A percentile compares a stretch with the other conserved stretches of the same genome.
Evolutionary conservation across 768 basidiomycete genomes (phyloP).

Genomic region (Termitomyces sp.): DNA sequence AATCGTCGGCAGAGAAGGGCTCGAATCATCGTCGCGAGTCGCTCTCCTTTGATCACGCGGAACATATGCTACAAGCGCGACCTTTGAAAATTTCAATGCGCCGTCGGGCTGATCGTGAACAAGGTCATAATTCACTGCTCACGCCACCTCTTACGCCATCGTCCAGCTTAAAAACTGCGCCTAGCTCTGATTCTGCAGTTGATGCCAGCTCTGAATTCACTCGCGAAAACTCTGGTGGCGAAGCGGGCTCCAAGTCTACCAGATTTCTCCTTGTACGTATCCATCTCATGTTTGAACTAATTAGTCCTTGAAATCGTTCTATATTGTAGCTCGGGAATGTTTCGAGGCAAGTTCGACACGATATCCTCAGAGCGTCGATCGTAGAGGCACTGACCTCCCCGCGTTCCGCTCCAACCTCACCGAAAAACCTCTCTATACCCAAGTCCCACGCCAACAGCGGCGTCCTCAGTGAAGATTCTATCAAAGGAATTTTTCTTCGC

Average conservation of each 20-base stretch:
- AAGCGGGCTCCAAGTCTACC: slow-evolving; percentile 27
- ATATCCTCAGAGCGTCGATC: slow-evolving; percentile 24
- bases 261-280: slow-evolving; percentile 32
- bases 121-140: slow-evolving; percentile 36
- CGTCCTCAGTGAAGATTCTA: slow-evolving; percentile 20
- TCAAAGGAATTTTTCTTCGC: slow-evolving; percentile 57
- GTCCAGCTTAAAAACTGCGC: slow-evolving; percentile 41
- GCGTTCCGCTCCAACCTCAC: not conserved
- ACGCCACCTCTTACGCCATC: slow-evolving; percentile 74
- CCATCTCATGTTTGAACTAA: not conserved
- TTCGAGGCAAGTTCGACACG: slow-evolving; percentile 23
- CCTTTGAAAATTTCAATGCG: slow-evolving; percentile 26
- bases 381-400: slow-evolving; percentile 18
- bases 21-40: slow-evolving; percentile 12
- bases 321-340: slow-evolving; percentile 37
- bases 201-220: slow-evolving; percentile 16
- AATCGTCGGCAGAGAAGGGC: not conserved
- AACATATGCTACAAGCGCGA: slow-evolving; percentile 13
- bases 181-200: slow-evolving; percentile 27
- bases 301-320: not conserved
- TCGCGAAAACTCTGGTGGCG: slow-evolving; percentile 22
- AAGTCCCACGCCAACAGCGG: not conserved
- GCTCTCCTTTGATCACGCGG: slow-evolving; percentile 17
- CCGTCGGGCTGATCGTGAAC: slow-evolving; percentile 31
- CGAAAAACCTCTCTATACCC: not conserved